Base-by-base conservation (phyloP, 805 yeast species). In the Metschnikowia baotianmanensis region DNA sequence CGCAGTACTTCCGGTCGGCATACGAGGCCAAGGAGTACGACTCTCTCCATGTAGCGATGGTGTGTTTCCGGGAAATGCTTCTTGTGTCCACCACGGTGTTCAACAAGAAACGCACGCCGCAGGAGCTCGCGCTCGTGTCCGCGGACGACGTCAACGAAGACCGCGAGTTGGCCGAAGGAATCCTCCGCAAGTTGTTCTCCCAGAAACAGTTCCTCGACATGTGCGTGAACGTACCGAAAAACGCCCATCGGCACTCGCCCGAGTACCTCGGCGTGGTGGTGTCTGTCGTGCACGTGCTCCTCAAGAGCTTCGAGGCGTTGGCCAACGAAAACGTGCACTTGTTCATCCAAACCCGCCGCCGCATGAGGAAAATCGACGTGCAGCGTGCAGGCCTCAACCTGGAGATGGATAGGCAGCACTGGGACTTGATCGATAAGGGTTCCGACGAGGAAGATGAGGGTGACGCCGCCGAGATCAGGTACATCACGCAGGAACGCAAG, bases 161-260 rank as follows among this genome's bases (percentile, higher is more conserved):
- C 27, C 62, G 61, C 54, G 75, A 68, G 38, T 48, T 66, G 50
- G 64, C 89, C 0, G 77, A 75, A 22, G 81, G 79, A 17, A 76
- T 84, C 42, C 72, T 81, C 15, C 66, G 86, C 32, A 74, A 81
- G 31, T 64, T 91, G n/a, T 88, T 91, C 52, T 77, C 83, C 42
- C 82, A 80, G 38, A 81, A 79, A 37, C 72, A 67, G 17, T 76
- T 78, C 38, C 61, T 87, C 20, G 78, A 75, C 32, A 56, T 78
- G 26, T 55, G 91, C 4, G 68, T 78, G 2, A 63, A 62, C 13
- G 59, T 88, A 23, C 87, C 96, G 0, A 77, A 77, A 40, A 69
- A 76, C 11, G 86, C 91, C 0, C 63, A 74, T 21, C 78, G 74
- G 44, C 79, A 82, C 47, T 78, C 95, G 0, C 73, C 83, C 2